phyloP scores from a whole-genome alignment of 2,329 filamentous ascomycete genomes.

The Metarhizium album region DNA sequence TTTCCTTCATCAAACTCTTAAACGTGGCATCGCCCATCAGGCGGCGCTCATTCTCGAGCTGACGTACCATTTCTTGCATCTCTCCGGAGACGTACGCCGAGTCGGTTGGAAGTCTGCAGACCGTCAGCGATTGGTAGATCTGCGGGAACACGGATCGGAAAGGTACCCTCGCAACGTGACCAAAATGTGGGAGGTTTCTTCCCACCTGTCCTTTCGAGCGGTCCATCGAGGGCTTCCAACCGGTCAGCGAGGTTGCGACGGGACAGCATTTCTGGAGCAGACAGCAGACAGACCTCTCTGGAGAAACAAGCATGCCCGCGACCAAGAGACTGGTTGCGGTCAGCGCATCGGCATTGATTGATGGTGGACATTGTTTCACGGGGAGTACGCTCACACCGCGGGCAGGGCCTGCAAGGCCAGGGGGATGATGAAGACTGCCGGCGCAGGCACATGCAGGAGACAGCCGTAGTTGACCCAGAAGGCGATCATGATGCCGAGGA shows the following conservation, averaged over 20 bases:
- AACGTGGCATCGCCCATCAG: constrained; percentile 41
- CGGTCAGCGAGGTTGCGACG: constrained; percentile 4
- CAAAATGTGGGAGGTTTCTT: constrained; percentile 46
- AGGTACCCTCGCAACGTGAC: constrained; percentile 33
- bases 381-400: constrained; percentile 31
- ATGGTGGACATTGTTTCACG: no score
- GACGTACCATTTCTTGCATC: constrained; percentile 47
- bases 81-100: constrained; percentile 48
- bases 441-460: constrained; percentile 33
- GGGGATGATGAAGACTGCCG: constrained; percentile 48
- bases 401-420: constrained; percentile 55
- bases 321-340: constrained; percentile 33
- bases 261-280: neutral
- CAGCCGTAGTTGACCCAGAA: constrained; percentile 44
- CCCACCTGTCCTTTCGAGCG: constrained; percentile 57
- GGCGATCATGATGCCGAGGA: constrained; percentile 31
- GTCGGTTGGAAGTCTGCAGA: constrained; percentile 34
- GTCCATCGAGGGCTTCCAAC: constrained; percentile 53
- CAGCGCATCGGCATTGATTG: no score
- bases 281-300: constrained; percentile 28
- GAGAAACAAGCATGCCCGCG: constrained; percentile 48
- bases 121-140: neutral
- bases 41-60: constrained; percentile 51
- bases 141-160: neutral
- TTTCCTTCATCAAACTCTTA: constrained; percentile 52